Evolutionary conservation across 371 early-diverging fungal species (phyloP), one percentile per base, ranked within the genome.

Genomic region (Mortierella sp.): DNA sequence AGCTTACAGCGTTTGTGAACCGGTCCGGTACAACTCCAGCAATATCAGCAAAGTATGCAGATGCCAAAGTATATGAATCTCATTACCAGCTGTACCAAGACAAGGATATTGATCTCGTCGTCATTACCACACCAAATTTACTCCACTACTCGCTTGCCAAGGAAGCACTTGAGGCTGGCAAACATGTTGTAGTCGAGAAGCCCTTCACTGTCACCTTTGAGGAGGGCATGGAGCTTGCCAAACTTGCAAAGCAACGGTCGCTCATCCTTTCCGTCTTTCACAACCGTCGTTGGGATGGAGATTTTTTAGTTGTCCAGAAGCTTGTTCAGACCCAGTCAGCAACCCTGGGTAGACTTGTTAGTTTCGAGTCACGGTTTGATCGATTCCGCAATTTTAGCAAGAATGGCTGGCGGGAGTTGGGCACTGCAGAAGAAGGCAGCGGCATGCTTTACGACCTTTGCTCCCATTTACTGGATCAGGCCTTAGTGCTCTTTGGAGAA

Each of bases 241-340:
- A 74, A 25, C 67, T 90, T 6, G 86, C 94, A 19, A 83, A 87
- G 59, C 75, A 88, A 60, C 86, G 87, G 1, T 82, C 84, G 25
- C 83, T 80, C 56, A 74, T 93, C 37, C 87, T 92, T 70, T 89
- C 91, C 58, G 89, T 91, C 21, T 94, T 90, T 74, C 94, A 94
- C 57, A 94, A 94, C 81, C 85, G 93, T 55, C 88, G 92, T 56
- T 94, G 90, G 90, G 94, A 94, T 80, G 92, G 91, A 60, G 94
- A 94, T 82, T 94, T 93, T 80, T 80, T 91, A 66, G 93, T 93
- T 0, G 85, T 91, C 46, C 85, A 89, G 64, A 84, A 88, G 44
- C 74, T 94, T 21, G 73, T 93, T 12, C 76, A 74, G 7, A 72
- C 76, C 4, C 79, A 84, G 6, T 43, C 64, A 4, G 80, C 79